Percentiles rank a stretch among this genome's conserved stretches.
phyloP scores from a whole-genome alignment of 2,329 filamentous ascomycete genomes.

The Zopfia rhizophila region DNA sequence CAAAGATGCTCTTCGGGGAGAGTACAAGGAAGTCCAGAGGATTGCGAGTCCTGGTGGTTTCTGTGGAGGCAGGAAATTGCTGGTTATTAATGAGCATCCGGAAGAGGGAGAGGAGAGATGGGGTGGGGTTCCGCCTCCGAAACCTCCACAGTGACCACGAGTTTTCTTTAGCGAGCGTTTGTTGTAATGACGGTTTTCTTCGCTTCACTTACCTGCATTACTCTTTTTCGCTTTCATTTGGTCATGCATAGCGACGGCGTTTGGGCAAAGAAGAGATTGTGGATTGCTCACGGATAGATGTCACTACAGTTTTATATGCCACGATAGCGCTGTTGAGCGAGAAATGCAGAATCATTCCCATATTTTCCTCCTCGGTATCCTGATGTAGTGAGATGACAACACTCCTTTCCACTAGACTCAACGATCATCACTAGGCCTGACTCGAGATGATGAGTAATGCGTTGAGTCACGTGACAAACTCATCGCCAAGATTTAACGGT shows the following conservation, averaged over 20 bases:
- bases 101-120: slow-evolving; percentile 44
- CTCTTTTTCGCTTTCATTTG: neutral
- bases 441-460: no score
- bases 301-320: no score
- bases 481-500: slow-evolving; percentile 24
- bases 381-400: no score
- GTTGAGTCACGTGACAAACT: no score
- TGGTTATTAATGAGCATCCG: slow-evolving; percentile 55
- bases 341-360: no score
- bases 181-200: no score
- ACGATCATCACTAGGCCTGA: no score
- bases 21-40: slow-evolving; percentile 52
- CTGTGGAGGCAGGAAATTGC: slow-evolving; percentile 66
- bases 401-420: no score
- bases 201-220: slow-evolving; percentile 2
- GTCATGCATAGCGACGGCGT: slow-evolving; percentile 6
- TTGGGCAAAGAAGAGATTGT: no score
- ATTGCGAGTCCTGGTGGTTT: slow-evolving; percentile 64
- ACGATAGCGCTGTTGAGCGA: no score
- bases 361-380: no score
- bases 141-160: slow-evolving; percentile 2
- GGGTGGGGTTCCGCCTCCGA: slow-evolving; percentile 43
- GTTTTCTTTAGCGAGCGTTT: neutral
- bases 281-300: no score
- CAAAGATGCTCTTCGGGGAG: slow-evolving; percentile 36